phyloP scores from a whole-genome alignment of 2,329 filamentous ascomycete species.

The Ascocoryne sarcoides region DNA sequence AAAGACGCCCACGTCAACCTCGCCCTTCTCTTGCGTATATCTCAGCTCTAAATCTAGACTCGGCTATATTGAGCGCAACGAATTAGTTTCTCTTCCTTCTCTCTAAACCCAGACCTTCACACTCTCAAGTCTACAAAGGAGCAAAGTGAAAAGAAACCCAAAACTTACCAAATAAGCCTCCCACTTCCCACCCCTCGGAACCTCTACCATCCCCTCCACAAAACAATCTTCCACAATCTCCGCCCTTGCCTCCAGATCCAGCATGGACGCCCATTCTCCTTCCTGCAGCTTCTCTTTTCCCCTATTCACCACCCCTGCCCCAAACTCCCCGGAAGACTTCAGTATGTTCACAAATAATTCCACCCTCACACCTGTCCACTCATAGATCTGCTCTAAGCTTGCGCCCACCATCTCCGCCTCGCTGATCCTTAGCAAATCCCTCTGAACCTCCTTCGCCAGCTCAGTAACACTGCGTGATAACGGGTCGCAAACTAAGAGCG shows the following conservation, averaged over 20 bases:
- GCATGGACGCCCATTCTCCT: conserved; percentile 8
- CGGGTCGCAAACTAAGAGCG: conserved; percentile 47
- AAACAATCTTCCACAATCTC: conserved; percentile 7
- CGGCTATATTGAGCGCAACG: conserved; percentile 15
- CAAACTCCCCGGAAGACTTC: conserved; percentile 21
- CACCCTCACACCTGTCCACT: conserved; percentile 66
- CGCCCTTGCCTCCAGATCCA: conserved; percentile 6
- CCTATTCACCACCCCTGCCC: not conserved
- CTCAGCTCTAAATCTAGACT: conserved; percentile 27
- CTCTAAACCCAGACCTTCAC: no score
- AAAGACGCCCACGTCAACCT: conserved; percentile 26
- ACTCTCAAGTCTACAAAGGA: no score
- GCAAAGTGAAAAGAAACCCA: no score
- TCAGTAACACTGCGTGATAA: conserved; percentile 32
- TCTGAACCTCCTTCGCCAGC: conserved; percentile 54
- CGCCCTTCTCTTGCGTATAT: conserved; percentile 12
- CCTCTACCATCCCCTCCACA: conserved; percentile 1
- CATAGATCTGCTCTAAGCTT: conserved; percentile 59
- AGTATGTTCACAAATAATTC: conserved; percentile 79
- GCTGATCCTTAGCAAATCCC: conserved; percentile 54
- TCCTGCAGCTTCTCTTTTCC: no score
- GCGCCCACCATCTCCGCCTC: conserved; percentile 43
- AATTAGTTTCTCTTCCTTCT: not conserved
- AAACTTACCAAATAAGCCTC: conserved; percentile 21
- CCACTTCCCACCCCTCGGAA: conserved; percentile 1